Evolutionary conservation across 2,329 filamentous ascomycete genomes (phyloP).

Genomic region (Exophiala aquamarina): DNA sequence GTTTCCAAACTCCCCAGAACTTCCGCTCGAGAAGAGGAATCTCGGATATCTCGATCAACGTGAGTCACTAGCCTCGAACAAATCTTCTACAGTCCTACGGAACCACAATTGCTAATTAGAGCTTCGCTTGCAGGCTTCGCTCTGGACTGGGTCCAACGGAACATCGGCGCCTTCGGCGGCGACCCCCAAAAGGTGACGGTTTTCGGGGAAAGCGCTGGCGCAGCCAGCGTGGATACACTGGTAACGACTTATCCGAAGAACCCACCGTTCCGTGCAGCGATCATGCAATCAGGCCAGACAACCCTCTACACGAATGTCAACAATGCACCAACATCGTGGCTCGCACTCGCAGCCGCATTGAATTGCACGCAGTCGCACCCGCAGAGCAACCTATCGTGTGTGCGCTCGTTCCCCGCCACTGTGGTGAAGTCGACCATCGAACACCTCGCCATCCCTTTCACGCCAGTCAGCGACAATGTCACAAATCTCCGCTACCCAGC

Average conservation of each 20-base stretch:
- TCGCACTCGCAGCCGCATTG: slow-evolving; percentile 10
- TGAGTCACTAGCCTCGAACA: not conserved
- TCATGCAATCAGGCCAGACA: slow-evolving; percentile 26
- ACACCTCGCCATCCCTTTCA: slow-evolving; percentile 8
- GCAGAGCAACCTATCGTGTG: slow-evolving; percentile 18
- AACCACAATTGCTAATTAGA: not conserved
- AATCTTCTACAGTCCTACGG: no score
- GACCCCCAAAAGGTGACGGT: slow-evolving; percentile 37
- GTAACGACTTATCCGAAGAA: slow-evolving; percentile 20
- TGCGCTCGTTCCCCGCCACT: slow-evolving; percentile 40
- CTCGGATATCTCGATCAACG: slow-evolving; percentile 33
- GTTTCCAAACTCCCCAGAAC: slow-evolving; percentile 37
- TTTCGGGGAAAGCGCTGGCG: slow-evolving; percentile 37
- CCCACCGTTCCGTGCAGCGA: slow-evolving; percentile 30
- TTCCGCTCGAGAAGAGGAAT: slow-evolving; percentile 33
- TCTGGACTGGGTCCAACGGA: slow-evolving; percentile 38
- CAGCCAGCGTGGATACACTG: slow-evolving; percentile 19
- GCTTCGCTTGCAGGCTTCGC: slow-evolving; percentile 45
- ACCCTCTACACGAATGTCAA: not conserved
- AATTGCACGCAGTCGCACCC: slow-evolving; percentile 18
- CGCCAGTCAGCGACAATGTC: slow-evolving; percentile 16
- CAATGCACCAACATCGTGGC: slow-evolving; percentile 13
- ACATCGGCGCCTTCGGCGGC: slow-evolving; percentile 36
- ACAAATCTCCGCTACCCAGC: slow-evolving; percentile 27
- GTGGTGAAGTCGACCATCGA: slow-evolving; percentile 37